Evolutionary conservation across 441 rosid species (phyloP), one percentile per base, ranked within the genome.

Genomic region (Populus hybrid): DNA sequence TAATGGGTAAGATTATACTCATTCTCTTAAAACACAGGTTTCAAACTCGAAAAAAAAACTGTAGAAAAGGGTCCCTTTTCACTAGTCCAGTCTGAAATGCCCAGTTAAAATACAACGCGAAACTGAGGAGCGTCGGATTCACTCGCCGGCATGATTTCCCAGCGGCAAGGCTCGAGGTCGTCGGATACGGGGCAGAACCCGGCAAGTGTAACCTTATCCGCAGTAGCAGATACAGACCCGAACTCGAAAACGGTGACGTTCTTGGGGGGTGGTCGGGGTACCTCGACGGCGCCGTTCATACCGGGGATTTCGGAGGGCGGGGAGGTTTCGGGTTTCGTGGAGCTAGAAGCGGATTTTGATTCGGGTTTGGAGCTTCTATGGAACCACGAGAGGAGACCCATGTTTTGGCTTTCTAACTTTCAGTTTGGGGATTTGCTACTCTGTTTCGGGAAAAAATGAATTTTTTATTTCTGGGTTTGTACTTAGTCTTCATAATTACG

Each of bases 181-280:
- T 95, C 97, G 68, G 98, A 93, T 5, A 95, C 97, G 4, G 99
- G 97, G 70, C 98, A 95, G 83, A 81, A 95, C 0, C 99, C 99
- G 6, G 97, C 97, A 34, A 95, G 88, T 34, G 99, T 95, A 16
- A 93, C 95, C 88, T 89, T 91, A 80, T 95, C 99, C 66, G 88
- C 84, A 1, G 98, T 79, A 3, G 91, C 91, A 2, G 91, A 90
- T 1, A 90, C 88, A 40, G 98, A 89, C 0, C 99, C 99, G 77
- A 95, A 95, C 83, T 95, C 99, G 82, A 93, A 95, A 57, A 95
- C 94, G 21, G 97, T 92, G 59, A 93, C 95, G 79, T 86, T 86
- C 81, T 84, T 87, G 18, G 57, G 57, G 1, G 76, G 61, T 2
- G 93, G 92, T 10, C 97, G 92, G 76, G 89, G 91, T 59, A 95